Evolutionary conservation across 2,329 filamentous ascomycete species (phyloP).

Genomic region (Ophiognomonia clavigignenti-juglandacearum): DNA sequence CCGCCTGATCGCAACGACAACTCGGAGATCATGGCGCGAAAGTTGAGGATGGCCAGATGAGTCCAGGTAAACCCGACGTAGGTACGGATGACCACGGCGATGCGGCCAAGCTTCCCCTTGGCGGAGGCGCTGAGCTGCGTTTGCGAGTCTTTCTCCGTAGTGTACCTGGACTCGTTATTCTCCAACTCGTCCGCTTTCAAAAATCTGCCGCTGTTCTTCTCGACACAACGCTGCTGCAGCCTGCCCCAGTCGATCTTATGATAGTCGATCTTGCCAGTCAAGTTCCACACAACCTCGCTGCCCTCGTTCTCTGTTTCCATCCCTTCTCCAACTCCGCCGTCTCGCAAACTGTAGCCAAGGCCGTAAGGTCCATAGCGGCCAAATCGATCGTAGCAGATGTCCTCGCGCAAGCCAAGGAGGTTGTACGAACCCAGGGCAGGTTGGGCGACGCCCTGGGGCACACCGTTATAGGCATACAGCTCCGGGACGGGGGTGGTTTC

Average conservation of each 20-base stretch:
- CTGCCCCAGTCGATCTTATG: conserved; percentile 48
- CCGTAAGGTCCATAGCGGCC: conserved; percentile 82
- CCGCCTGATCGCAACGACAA: conserved; percentile 72
- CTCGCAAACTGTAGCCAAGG: conserved; percentile 69
- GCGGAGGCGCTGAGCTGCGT: conserved; percentile 3
- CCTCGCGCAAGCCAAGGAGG: conserved; percentile 66
- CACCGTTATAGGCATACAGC: conserved; percentile 62
- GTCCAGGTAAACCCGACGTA: conserved; percentile 79
- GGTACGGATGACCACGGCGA: conserved; percentile 73
- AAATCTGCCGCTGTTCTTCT: conserved; percentile 61
- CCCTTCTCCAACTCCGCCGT: conserved; percentile 68
- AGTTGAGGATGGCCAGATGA: conserved; percentile 70
- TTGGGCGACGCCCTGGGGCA: conserved; percentile 73
- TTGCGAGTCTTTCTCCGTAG: conserved; percentile 1
- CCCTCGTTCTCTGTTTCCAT: conserved; percentile 68
- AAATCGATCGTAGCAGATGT: conserved; percentile 85
- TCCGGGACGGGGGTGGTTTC: conserved; percentile 55
- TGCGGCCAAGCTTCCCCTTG: conserved; percentile 49
- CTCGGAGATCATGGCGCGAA: conserved; percentile 77
- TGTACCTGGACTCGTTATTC: conserved; percentile 16
- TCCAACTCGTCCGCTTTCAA: conserved; percentile 31
- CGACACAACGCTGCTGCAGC: conserved; percentile 49
- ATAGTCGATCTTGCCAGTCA: conserved; percentile 53
- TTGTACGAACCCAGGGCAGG: conserved; percentile 73
- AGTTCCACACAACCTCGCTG: conserved; percentile 53